Evolutionary conservation across 1,284 basidiomycete species (phyloP).

Genomic region (Cryptococcus sp.): DNA sequence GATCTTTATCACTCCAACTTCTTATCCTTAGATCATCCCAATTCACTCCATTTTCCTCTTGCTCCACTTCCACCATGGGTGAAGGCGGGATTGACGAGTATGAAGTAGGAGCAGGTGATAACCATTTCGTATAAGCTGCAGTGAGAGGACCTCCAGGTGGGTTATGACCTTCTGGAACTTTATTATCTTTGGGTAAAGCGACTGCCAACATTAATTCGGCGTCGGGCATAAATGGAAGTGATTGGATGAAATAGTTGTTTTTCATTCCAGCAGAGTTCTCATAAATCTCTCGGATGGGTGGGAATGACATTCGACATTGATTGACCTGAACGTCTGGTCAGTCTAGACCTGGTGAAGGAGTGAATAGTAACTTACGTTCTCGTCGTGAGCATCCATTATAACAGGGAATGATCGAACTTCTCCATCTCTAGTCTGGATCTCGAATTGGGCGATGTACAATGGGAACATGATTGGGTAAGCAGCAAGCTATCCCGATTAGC

Average conservation of each 20-base stretch:
- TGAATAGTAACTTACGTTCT: constrained; percentile 14
- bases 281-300: neutral
- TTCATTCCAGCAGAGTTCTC: neutral
- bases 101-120: neutral
- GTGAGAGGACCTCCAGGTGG: neutral
- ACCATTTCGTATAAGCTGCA: neutral
- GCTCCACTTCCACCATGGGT: neutral
- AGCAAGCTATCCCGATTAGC: constrained; percentile 23
- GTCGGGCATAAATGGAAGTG: neutral
- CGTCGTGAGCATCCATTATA: constrained; percentile 42
- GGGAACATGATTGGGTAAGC: constrained; percentile 46
- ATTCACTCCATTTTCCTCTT: neutral
- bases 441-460: constrained; percentile 43
- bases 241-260: neutral
- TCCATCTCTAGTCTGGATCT: constrained; percentile 20
- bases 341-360: too few relatives aligned
- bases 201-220: neutral
- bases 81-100: neutral
- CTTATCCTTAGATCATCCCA: neutral
- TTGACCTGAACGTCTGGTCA: neutral
- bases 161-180: neutral
- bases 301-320: neutral
- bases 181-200: neutral
- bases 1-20: neutral
- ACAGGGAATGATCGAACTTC: constrained; percentile 24